A percentile compares a stretch with the other conserved stretches of the same genome.
These are phyloP conservation scores for Amphirosellinia nigrospora DNA, from an alignment of 495 filamentous ascomycete genomes.

Conservation along the genomic window DNA sequence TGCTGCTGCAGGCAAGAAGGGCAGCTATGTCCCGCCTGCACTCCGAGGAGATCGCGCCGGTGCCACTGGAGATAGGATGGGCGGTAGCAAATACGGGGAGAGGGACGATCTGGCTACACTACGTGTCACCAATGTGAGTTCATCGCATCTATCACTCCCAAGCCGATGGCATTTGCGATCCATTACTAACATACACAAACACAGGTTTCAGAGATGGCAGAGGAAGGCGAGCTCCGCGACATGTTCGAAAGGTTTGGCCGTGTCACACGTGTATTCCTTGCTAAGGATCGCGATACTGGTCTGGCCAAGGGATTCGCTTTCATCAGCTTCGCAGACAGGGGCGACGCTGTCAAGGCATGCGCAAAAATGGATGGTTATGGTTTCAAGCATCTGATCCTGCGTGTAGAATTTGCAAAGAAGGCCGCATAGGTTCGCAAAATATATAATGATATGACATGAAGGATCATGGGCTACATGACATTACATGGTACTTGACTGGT, in stretches of 20 bases:
- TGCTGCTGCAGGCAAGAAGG: slow-evolving; percentile 64
- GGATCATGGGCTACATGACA: neutral
- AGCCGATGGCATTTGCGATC: slow-evolving; percentile 3
- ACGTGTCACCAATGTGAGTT: slow-evolving; percentile 92
- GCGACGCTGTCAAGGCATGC: slow-evolving; percentile 88
- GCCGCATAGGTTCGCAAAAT: slow-evolving; percentile 45
- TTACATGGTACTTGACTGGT: neutral
- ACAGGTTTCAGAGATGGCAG: slow-evolving; percentile 94
- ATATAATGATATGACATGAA: slow-evolving; percentile 19
- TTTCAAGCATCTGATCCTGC: slow-evolving; percentile 87
- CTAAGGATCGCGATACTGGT: slow-evolving; percentile 94
- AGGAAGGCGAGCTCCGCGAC: slow-evolving; percentile 91
- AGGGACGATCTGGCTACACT: slow-evolving; percentile 95
- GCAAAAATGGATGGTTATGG: slow-evolving; percentile 98
- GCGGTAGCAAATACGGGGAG: slow-evolving; percentile 83
- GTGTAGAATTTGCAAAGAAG: slow-evolving; percentile 92
- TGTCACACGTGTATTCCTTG: slow-evolving; percentile 95
- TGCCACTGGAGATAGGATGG: slow-evolving; percentile 84
- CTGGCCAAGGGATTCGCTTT: slow-evolving; percentile 98
- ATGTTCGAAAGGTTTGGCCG: slow-evolving; percentile 97
- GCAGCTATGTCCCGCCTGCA: slow-evolving; percentile 91
- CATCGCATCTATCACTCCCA: neutral
- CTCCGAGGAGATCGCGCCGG: slow-evolving; percentile 70
- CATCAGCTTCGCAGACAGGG: slow-evolving; percentile 89
- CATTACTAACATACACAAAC: slow-evolving; percentile 27